These are phyloP conservation scores for Platanthera guangdongensis DNA, from an alignment of 106 monocot genomes.

Conservation along the genomic window DNA sequence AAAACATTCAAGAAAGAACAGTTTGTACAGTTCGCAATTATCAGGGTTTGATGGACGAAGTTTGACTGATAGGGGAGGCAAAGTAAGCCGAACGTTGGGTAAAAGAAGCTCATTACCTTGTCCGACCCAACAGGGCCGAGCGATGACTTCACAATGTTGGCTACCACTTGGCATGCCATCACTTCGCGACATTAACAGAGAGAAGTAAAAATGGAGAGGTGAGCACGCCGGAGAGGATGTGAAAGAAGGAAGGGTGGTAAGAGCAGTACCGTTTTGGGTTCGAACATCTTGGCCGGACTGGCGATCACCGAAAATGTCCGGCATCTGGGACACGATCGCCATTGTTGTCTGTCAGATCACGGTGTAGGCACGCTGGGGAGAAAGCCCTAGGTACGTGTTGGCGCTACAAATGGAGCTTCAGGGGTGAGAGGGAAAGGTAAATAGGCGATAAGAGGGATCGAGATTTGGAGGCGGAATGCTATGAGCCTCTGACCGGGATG, in stretches of 20 bases:
- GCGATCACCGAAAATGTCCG: conserved; percentile 92
- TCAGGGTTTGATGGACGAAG: not conserved
- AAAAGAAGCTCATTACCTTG: conserved; percentile 31
- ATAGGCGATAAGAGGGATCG: not conserved
- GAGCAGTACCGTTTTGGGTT: conserved; percentile 70
- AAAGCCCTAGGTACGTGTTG: conserved; percentile 19
- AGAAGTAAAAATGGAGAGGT: not conserved
- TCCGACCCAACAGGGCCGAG: conserved; percentile 98
- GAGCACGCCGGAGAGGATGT: not conserved
- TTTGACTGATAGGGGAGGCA: not conserved
- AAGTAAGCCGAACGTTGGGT: not conserved
- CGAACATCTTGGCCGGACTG: conserved; percentile 96
- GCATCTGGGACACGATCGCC: conserved; percentile 45
- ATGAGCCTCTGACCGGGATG: not conserved
- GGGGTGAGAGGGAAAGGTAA: not conserved
- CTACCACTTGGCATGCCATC: conserved; percentile 84
- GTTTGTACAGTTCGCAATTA: not conserved
- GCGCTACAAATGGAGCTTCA: not conserved
- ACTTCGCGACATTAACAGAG: conserved; percentile 32
- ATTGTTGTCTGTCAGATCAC: conserved; percentile 14
- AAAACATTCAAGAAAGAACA: too few relatives aligned
- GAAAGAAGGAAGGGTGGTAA: not conserved
- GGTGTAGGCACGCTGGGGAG: not conserved
- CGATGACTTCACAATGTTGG: conserved; percentile 94
- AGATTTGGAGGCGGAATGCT: not conserved